Evolutionary conservation across 23 red algal genomes (phyloP).

Genomic region (Gracilaria vermiculophylla): DNA sequence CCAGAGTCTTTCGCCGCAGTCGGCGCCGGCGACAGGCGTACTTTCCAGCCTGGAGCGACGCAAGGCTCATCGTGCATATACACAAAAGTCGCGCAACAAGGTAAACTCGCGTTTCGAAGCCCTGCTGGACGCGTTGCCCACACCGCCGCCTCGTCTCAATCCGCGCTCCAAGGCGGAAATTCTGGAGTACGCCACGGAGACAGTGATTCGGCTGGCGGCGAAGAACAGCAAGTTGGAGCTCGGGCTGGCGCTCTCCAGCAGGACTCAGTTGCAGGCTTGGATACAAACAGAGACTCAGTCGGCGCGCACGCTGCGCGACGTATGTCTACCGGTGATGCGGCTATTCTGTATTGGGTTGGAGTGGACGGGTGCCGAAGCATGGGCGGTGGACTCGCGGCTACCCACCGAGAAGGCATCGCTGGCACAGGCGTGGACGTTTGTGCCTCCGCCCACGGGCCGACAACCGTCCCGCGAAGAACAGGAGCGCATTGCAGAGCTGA

Average conservation of each 20-base stretch:
- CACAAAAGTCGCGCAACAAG: slow-evolving; percentile 65
- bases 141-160: slow-evolving; percentile 68
- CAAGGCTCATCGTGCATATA: slow-evolving; percentile 67
- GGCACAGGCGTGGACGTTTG: slow-evolving; percentile 63
- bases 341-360: slow-evolving; percentile 59
- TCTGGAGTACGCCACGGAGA: slow-evolving; percentile 75
- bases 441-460: slow-evolving; percentile 41
- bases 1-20: slow-evolving; percentile 30
- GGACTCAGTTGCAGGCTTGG: slow-evolving; percentile 42
- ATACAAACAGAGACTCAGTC: slow-evolving; percentile 41
- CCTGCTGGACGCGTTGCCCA: slow-evolving; percentile 60
- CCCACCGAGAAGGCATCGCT: slow-evolving; percentile 11
- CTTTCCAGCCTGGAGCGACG: slow-evolving; percentile 59
- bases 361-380: slow-evolving; percentile 61
- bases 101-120: slow-evolving; percentile 66
- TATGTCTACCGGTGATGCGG: slow-evolving; percentile 47
- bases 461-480: slow-evolving; percentile 44
- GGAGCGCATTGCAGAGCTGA: slow-evolving; percentile 14
- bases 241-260: slow-evolving; percentile 53
- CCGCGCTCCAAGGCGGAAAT: slow-evolving; percentile 78
- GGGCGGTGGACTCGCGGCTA: slow-evolving; percentile 50
- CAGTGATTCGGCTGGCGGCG: slow-evolving; percentile 39
- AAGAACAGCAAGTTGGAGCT: slow-evolving; percentile 63
- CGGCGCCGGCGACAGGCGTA: not conserved
- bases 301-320: slow-evolving; percentile 51